phyloP scores from a whole-genome alignment of 768 basidiomycete species.

The Suillus cothurnatus region DNA sequence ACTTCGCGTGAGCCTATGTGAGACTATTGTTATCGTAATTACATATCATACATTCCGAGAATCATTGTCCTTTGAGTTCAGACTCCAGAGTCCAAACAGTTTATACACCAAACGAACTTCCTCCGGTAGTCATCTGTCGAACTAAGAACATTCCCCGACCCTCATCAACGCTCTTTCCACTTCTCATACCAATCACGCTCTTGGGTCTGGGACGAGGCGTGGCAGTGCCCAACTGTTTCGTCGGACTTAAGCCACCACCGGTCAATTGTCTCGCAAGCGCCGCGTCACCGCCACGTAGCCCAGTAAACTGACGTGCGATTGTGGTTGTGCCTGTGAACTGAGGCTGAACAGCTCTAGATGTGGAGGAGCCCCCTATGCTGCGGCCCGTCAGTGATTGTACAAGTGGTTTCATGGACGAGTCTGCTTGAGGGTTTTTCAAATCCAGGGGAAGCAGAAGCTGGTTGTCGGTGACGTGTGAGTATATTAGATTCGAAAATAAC shows the following conservation, averaged over 20 bases:
- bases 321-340: conserved; percentile 75
- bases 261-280: conserved; percentile 57
- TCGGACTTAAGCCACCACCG: conserved; percentile 70
- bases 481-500: conserved; percentile 1
- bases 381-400: conserved; percentile 47
- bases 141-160: conserved; percentile 73
- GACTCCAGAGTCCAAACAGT: neutral
- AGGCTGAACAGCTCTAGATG: conserved; percentile 41
- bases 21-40: neutral
- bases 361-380: conserved; percentile 25
- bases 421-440: conserved; percentile 49
- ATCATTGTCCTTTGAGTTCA: conserved; percentile 1
- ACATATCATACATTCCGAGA: neutral
- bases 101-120: conserved; percentile 28
- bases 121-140: conserved; percentile 72
- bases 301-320: conserved; percentile 75
- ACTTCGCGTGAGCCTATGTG: neutral
- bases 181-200: conserved; percentile 74
- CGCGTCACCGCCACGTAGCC: conserved; percentile 45
- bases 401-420: conserved; percentile 54
- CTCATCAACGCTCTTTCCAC: conserved; percentile 63
- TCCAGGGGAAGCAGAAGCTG: conserved; percentile 59
- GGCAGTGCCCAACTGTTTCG: conserved; percentile 58
- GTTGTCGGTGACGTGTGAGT: conserved; percentile 15
- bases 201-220: conserved; percentile 65